Base-by-base conservation (phyloP, 2,329 filamentous ascomycete genomes). In the Boeremia exigua region DNA sequence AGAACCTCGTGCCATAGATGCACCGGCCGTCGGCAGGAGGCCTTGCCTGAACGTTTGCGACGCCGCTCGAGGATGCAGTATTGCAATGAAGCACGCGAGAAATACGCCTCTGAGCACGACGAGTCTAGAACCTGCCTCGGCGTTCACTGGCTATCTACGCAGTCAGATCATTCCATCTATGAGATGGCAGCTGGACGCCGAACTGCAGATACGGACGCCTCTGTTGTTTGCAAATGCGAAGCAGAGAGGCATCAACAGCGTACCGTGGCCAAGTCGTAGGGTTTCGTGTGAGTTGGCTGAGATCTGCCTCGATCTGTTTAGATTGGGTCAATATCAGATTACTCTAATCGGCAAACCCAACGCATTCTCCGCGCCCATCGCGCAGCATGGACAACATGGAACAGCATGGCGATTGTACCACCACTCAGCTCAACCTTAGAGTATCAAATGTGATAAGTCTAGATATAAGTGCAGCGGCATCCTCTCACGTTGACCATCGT, bases 291-390 rank as follows among this genome's bases (percentile, higher is more conserved):
- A 14, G 29, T 15, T 42, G 30, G 42, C 17, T 25, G 33, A 51
- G 62, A 56, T 69, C 48, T 65, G 57, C 25, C 28, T 36, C 51
- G 62, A 56, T 69, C 48, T 65, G 56, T 48, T 47, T 43, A 57
- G 36, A 52, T 48, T 58, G 53, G 38, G 54, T 52, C 57, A 69
- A 70, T 71, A 62, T 70, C 48, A 61, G 44, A 63, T 51, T 61
- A 37, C 57, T 58, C 19, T 28, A 53, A 63, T 60, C 23, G 62
- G 65, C 50, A 52, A 55, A 47, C 54, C 48, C 19, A 50, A 57
- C 38, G 64, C 55, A 60, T 17, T 49, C 46, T 47, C 56, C 55
- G 53, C 58, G 54, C 51, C 68, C 62, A 62, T 59, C 60, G 63
- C 56, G 55, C 65, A 61, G 66, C 60, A 56, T 60, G 48, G 34